A percentile compares a stretch with the other conserved stretches of the same genome.
Evolutionary conservation across 306 rosid genomes (phyloP).

Genomic region (Boehmeria nivea): DNA sequence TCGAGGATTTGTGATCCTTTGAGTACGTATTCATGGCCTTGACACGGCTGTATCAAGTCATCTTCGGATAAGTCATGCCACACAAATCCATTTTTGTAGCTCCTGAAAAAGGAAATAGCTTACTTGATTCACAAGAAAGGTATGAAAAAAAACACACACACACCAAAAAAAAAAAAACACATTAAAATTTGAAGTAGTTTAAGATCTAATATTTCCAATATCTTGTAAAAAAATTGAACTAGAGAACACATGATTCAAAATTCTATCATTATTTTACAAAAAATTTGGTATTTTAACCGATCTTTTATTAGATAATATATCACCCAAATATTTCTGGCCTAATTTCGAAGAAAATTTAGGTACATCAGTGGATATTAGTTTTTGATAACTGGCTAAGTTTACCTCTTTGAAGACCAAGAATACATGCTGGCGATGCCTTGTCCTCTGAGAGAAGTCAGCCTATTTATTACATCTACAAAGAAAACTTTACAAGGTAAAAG

Average conservation of each 20-base stretch:
- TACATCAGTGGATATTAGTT: neutral
- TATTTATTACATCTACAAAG: conserved; percentile 44
- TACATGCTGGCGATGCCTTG: conserved; percentile 44
- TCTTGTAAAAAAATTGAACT: too few species aligned
- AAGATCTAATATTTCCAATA: too few species aligned
- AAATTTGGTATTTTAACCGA: too few species aligned
- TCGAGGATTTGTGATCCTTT: conserved; percentile 46
- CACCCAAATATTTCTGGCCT: too few species aligned
- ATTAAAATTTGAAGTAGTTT: too few species aligned
- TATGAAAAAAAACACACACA: too few species aligned
- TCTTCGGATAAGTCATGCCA: conserved; percentile 66
- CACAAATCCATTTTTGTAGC: conserved; percentile 53
- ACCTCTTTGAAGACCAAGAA: conserved; percentile 65
- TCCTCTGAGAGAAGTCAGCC: conserved; percentile 50
- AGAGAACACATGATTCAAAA: too few species aligned
- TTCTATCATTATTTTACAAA: too few species aligned
- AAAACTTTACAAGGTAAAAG: neutral
- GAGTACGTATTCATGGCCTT: conserved; percentile 55
- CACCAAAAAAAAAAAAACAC: too few species aligned
- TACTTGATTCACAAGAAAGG: conserved; percentile 17
- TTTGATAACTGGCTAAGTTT: neutral
- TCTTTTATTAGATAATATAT: too few species aligned
- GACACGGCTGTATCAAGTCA: conserved; percentile 53
- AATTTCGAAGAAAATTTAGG: too few species aligned
- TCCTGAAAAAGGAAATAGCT: conserved; percentile 20